phyloP scores from a whole-genome alignment of 345 rosid genomes.

The Balakata baccata region DNA sequence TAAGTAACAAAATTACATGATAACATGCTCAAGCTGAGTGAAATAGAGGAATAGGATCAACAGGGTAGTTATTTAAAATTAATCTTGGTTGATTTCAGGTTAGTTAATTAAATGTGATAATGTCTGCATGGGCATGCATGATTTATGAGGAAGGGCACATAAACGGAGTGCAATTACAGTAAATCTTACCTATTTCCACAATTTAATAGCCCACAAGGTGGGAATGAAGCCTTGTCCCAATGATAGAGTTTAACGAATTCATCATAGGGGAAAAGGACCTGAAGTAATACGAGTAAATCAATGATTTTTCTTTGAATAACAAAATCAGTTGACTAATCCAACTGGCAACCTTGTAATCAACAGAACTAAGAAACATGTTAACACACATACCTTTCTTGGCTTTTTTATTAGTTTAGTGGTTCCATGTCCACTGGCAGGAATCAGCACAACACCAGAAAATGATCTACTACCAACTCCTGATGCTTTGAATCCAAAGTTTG shows the following conservation, averaged over 20 bases:
- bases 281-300: conserved; percentile 23
- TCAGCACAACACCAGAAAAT: conserved; percentile 43
- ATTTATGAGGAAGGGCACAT: background rate
- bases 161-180: background rate
- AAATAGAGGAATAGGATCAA: background rate
- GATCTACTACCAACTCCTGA: conserved; percentile 26
- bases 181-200: conserved; percentile 90
- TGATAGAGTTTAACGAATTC: conserved; percentile 69
- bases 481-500: conserved; percentile 33
- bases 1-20: background rate
- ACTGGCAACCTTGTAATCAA: background rate
- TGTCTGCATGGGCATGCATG: background rate
- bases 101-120: background rate
- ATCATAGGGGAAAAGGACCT: conserved; percentile 91
- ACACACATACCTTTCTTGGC: conserved; percentile 51
- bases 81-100: background rate
- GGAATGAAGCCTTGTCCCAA: conserved; percentile 56
- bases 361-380: background rate
- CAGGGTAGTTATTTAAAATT: no score
- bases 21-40: background rate
- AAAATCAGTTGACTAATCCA: conserved; percentile 9
- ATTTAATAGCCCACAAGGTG: conserved; percentile 89
- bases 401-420: conserved; percentile 38
- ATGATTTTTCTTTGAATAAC: conserved; percentile 5
- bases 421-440: conserved; percentile 37